Evolutionary conservation across 345 rosid genomes (phyloP).

Genomic region (Rhodamnia rubescens): DNA sequence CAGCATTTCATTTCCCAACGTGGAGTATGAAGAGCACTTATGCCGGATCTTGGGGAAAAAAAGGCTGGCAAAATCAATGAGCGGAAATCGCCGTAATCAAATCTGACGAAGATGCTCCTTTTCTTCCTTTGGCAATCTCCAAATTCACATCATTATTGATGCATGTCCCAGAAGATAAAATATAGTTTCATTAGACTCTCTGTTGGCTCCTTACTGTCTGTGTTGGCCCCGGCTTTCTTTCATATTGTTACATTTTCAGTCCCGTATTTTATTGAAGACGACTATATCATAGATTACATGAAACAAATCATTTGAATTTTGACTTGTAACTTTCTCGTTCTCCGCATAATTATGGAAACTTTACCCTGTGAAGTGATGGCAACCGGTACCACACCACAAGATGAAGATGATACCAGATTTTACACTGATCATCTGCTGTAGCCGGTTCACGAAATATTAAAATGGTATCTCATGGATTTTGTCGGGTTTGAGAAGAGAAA

Average conservation of each 20-base stretch:
- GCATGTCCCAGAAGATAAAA: neutral
- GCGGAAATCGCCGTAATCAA: neutral
- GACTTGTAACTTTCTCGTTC: neutral
- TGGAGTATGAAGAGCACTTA: neutral
- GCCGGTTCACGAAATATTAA: neutral
- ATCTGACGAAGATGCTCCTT: neutral
- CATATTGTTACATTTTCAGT: neutral
- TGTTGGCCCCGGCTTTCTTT: neutral
- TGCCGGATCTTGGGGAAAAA: neutral
- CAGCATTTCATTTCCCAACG: neutral
- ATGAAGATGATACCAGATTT: neutral
- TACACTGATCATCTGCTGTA: neutral
- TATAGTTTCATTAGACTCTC: neutral
- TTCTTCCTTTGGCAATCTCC: neutral
- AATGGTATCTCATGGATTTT: neutral
- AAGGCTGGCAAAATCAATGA: neutral
- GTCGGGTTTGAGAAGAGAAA: neutral
- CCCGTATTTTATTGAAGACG: neutral
- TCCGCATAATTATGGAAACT: neutral
- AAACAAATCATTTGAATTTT: neutral
- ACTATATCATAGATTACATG: neutral
- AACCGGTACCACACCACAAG: neutral
- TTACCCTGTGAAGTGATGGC: neutral
- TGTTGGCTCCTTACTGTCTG: neutral
- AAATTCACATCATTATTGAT: neutral